phyloP scores from a whole-genome alignment of 495 filamentous ascomycete genomes.

The Parmelia sp. region DNA sequence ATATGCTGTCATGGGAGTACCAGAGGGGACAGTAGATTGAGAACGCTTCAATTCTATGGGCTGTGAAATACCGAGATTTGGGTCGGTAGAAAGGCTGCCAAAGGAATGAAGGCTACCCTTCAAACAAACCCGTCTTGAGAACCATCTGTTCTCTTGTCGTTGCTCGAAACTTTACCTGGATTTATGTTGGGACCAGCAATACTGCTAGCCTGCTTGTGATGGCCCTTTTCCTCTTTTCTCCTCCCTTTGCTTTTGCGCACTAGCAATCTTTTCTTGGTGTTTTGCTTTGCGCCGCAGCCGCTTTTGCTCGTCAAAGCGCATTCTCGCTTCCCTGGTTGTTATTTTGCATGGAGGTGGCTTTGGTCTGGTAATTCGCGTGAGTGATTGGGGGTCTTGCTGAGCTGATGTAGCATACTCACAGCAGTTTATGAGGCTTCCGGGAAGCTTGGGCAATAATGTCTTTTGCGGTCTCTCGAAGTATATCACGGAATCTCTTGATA shows the following conservation, averaged over 20 bases:
- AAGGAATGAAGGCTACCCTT: no score
- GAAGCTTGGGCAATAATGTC: not conserved
- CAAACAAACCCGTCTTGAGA: no score
- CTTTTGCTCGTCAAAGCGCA: not conserved
- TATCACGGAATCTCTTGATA: not conserved
- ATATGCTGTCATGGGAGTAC: not conserved
- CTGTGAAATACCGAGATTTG: not conserved
- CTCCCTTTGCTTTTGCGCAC: not conserved
- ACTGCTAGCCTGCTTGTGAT: not conserved
- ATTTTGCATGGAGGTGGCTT: not conserved
- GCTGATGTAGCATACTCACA: not conserved
- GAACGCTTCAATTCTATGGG: not conserved
- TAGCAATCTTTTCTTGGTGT: not conserved
- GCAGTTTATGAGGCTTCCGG: not conserved
- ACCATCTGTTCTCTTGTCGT: no score
- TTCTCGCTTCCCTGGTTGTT: not conserved
- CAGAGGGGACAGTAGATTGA: not conserved
- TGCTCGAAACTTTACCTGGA: no score
- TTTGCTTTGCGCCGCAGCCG: not conserved
- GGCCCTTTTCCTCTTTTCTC: no score
- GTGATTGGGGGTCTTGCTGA: not conserved
- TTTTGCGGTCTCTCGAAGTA: not conserved
- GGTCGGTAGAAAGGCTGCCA: constrained; percentile 1
- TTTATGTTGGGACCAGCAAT: no score
- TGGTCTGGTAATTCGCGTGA: not conserved